Percentiles rank a stretch among this genome's conserved stretches.
Conservation (phyloP, 1,284 basidiomycete genomes). For the Ceratobasidium sp. region DNA sequence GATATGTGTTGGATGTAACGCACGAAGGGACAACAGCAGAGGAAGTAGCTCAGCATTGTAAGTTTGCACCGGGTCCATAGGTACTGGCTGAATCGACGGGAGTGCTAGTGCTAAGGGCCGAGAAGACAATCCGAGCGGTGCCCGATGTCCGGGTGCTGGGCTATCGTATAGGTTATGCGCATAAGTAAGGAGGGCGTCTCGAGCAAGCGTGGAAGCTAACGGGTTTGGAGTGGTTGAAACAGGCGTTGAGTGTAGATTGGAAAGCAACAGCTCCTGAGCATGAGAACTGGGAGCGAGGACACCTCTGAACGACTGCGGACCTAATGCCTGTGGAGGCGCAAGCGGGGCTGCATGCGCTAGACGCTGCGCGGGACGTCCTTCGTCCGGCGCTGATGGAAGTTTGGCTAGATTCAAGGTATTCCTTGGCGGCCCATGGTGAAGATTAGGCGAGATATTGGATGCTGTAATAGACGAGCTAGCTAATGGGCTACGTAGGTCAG, state of each 20-base stretch:
- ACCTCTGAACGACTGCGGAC: constrained; percentile 8
- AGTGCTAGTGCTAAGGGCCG: constrained; percentile 11
- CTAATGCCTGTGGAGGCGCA: constrained; percentile 17
- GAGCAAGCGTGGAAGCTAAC: constrained; percentile 46
- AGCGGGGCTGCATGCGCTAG: background rate
- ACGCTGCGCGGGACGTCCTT: background rate
- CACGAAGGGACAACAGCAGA: constrained; percentile 51
- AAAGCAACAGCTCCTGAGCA: background rate
- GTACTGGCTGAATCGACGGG: background rate
- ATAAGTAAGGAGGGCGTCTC: constrained; percentile 50
- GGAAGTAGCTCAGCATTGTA: constrained; percentile 51
- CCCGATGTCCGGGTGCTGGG: constrained; percentile 23
- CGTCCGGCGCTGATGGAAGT: background rate
- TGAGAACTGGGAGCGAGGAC: constrained; percentile 11
- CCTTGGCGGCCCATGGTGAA: background rate
- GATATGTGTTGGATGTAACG: constrained; percentile 52
- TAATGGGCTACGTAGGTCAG: background rate
- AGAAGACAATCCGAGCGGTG: constrained; percentile 44
- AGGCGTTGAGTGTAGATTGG: background rate
- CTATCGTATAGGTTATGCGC: constrained; percentile 49
- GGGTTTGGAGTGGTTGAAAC: constrained; percentile 40
- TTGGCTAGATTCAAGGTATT: background rate
- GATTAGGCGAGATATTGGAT: background rate
- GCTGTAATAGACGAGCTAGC: background rate
- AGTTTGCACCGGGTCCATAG: constrained; percentile 40